These are phyloP conservation scores for Globisporangium spinosum DNA, from an alignment of 352 stramenopile genomes.

Conservation along the genomic window DNA sequence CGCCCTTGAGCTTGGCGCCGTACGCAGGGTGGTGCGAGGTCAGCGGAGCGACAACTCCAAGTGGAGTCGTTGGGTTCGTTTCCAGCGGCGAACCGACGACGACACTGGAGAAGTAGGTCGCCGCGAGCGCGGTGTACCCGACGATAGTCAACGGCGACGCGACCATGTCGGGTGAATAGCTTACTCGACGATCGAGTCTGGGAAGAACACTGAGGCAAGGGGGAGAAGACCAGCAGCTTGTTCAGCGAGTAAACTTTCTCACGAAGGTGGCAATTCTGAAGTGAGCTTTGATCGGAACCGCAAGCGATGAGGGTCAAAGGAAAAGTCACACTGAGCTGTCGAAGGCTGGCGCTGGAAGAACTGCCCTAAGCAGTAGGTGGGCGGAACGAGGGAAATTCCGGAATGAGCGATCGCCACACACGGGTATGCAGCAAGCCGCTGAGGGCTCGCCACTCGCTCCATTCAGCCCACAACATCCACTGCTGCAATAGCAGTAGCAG, in stretches of 20 bases:
- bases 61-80: constrained; percentile 25
- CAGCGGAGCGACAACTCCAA: constrained; percentile 23
- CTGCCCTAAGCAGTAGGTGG: background rate
- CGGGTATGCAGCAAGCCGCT: background rate
- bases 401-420: background rate
- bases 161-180: constrained; percentile 3
- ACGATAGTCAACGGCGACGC: constrained; percentile 4
- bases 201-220: background rate
- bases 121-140: constrained; percentile 3
- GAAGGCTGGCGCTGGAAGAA: background rate
- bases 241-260: background rate
- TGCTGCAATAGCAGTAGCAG: background rate
- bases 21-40: constrained; percentile 27
- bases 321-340: background rate
- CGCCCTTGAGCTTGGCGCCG: too few species aligned
- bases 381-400: background rate
- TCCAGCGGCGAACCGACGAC: constrained; percentile 17
- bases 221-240: background rate
- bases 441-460: too few species aligned
- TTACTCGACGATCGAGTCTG: background rate
- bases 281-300: too few species aligned
- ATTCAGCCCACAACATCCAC: background rate
- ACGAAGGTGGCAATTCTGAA: background rate
- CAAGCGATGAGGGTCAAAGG: too few species aligned
- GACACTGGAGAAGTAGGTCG: constrained; percentile 3